Base-by-base conservation (phyloP, 192 early-diverging fungal genomes). In the Gonapodya sp. region DNA sequence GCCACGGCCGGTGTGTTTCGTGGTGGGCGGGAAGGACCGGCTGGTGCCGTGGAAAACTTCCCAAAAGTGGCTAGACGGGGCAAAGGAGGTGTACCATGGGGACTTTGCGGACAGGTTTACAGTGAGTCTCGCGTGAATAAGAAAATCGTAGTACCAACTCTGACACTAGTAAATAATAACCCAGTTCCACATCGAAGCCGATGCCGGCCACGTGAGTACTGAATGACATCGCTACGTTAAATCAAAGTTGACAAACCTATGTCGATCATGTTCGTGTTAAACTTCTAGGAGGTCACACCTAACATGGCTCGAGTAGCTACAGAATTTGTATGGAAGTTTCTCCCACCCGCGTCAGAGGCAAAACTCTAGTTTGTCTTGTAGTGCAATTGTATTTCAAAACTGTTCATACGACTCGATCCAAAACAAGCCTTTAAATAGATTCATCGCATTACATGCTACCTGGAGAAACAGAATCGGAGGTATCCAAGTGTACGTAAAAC, bases 1-100 rank as follows among this genome's bases (percentile, higher is more conserved):
- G 30, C 18, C 75, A 77, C 30, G 75, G 34, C 75, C 75, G 8
- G 30, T 77, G 75, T 2, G 8, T 34, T 77, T 2, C 2, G 31
- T 34, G 18, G 75, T 34, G 18, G 75, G 75, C 31, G 75, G 75
- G 30, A 77, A 77, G 75, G 75, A 77, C 31, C 16, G 34, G 75
- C 75, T 77, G 30, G 75, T 77, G 30, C 75, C 75, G 18, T 34
- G 30, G 75, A 77, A 34, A 8, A 33, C 75, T 2, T 77, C 75
- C 18, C 8, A 64, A 64, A 64, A 64, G 46, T 64, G 46, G 46
- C 46, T 64, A 24, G 8, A 8, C 8, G 8, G 24, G 46, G 46
- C 46, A 24, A 64, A 64, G 46, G 46, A 64, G 46, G 8, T 64
- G 46, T 64, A 64, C 46, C 8, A 24, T 64, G 46, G 46, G 46